Percentiles rank a stretch among this genome's conserved stretches.
phyloP scores from a whole-genome alignment of 805 yeast species.

The Wickerhamomyces strasburgensis region DNA sequence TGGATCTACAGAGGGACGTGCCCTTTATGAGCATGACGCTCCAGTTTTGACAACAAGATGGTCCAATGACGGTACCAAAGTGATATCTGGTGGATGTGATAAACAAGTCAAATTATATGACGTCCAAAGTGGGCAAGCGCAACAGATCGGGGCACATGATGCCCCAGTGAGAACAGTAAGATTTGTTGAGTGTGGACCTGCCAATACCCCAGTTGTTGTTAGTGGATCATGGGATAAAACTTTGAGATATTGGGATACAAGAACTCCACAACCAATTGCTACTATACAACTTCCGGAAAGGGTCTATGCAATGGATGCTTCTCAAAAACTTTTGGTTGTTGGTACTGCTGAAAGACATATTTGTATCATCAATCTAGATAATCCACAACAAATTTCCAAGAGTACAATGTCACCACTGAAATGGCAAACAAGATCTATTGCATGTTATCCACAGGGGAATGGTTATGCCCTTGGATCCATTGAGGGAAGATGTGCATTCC shows the following conservation, averaged over 20 bases:
- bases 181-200: slow-evolving; percentile 79
- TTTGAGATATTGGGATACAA: slow-evolving; percentile 88
- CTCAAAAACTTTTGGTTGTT: slow-evolving; percentile 80
- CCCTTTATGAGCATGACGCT: slow-evolving; percentile 82
- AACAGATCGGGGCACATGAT: slow-evolving; percentile 82
- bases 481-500: slow-evolving; percentile 95
- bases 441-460: slow-evolving; percentile 86
- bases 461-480: slow-evolving; percentile 91
- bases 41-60: slow-evolving; percentile 83
- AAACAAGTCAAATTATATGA: slow-evolving; percentile 83
- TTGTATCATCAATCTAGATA: slow-evolving; percentile 68
- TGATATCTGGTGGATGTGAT: slow-evolving; percentile 87
- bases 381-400: slow-evolving; percentile 79
- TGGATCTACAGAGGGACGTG: slow-evolving; percentile 83
- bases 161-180: slow-evolving; percentile 73
- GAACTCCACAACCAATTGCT: slow-evolving; percentile 76
- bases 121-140: slow-evolving; percentile 72
- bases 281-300: slow-evolving; percentile 84
- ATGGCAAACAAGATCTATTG: slow-evolving; percentile 78
- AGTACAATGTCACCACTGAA: slow-evolving; percentile 72
- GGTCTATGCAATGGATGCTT: slow-evolving; percentile 82
- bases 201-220: slow-evolving; percentile 71
- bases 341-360: slow-evolving; percentile 90
- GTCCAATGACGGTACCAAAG: slow-evolving; percentile 82
- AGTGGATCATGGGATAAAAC: slow-evolving; percentile 98